Evolutionary conservation across 2,329 filamentous ascomycete species (phyloP).

Genomic region (Venturia aucupariae): DNA sequence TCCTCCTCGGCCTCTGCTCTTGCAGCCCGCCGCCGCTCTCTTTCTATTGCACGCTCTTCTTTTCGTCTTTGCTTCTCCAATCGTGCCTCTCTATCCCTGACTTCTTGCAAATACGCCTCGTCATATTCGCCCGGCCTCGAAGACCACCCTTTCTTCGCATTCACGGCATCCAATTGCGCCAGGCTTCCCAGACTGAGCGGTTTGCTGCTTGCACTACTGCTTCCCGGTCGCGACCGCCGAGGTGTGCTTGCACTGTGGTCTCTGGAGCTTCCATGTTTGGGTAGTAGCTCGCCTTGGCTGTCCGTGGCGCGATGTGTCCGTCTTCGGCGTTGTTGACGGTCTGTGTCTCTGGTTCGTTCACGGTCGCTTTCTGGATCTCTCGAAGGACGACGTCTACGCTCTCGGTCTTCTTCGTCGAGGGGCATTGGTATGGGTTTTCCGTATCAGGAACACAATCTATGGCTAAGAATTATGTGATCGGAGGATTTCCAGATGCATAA

Average conservation of each 20-base stretch:
- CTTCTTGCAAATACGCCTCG: slow-evolving; percentile 28
- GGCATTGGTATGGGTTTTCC: slow-evolving; percentile 8
- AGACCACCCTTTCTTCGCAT: slow-evolving; percentile 43
- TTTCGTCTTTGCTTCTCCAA: slow-evolving; percentile 22
- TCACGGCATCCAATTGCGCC: slow-evolving; percentile 55
- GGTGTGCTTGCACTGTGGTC: slow-evolving; percentile 17
- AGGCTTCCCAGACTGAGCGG: slow-evolving; percentile 46
- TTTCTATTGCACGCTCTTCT: slow-evolving; percentile 33
- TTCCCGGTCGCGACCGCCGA: slow-evolving; percentile 12
- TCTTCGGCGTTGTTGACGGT: slow-evolving; percentile 18
- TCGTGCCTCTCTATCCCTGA: slow-evolving; percentile 19
- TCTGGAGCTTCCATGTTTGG: slow-evolving; percentile 4
- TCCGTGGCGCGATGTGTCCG: slow-evolving; percentile 31
- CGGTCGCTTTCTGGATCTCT: slow-evolving; percentile 13
- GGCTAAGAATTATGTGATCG: not conserved
- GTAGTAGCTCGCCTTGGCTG: slow-evolving; percentile 28
- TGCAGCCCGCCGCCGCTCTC: slow-evolving; percentile 23
- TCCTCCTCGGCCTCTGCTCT: slow-evolving; percentile 25
- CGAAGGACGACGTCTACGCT: slow-evolving; percentile 13
- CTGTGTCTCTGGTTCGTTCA: slow-evolving; percentile 1
- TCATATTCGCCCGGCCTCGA: slow-evolving; percentile 31
- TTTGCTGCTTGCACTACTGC: slow-evolving; percentile 21
- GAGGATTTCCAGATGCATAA: not conserved
- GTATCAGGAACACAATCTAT: not conserved
- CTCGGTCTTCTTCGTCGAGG: slow-evolving; percentile 5